phyloP scores from a whole-genome alignment of 2,329 filamentous ascomycete species.

The Cladophialophora bantiana region DNA sequence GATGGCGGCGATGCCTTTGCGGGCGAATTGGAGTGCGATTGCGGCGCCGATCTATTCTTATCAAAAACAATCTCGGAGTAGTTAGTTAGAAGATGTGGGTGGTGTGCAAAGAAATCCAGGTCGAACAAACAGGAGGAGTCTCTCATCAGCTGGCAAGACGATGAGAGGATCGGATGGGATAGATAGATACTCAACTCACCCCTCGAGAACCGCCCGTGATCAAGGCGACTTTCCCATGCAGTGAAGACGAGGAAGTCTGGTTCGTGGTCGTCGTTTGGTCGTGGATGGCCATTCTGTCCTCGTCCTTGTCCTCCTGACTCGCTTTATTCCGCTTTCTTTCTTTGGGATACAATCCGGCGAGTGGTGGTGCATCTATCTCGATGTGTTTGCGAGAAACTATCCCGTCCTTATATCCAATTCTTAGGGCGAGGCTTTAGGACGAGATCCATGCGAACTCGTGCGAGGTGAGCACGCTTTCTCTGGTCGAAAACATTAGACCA shows the following conservation, averaged over 20 bases:
- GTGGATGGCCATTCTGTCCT: not conserved
- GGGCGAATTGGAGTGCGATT: conserved; percentile 26
- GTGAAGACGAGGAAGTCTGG: conserved; percentile 9
- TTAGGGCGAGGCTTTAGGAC: too few relatives aligned
- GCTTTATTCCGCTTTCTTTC: not conserved
- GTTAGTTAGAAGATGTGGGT: too few relatives aligned
- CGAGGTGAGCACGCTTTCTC: too few relatives aligned
- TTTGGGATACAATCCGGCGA: not conserved
- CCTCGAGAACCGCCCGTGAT: conserved; percentile 18
- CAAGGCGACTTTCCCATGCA: conserved; percentile 15
- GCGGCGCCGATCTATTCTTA: conserved; percentile 36
- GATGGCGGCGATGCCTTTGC: conserved; percentile 14
- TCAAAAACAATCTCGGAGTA: not conserved
- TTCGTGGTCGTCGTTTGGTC: not conserved
- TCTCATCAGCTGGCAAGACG: too few relatives aligned
- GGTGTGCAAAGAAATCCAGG: not conserved
- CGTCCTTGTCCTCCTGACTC: not conserved
- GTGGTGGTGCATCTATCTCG: too few relatives aligned
- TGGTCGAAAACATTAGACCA: too few relatives aligned
- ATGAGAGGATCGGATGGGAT: too few relatives aligned
- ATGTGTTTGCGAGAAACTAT: not conserved
- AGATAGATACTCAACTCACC: not conserved
- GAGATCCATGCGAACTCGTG: too few relatives aligned
- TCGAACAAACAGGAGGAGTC: not conserved
- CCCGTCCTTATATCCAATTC: too few relatives aligned